phyloP scores from a whole-genome alignment of 345 rosid species.

The Pugionium cornutum region DNA sequence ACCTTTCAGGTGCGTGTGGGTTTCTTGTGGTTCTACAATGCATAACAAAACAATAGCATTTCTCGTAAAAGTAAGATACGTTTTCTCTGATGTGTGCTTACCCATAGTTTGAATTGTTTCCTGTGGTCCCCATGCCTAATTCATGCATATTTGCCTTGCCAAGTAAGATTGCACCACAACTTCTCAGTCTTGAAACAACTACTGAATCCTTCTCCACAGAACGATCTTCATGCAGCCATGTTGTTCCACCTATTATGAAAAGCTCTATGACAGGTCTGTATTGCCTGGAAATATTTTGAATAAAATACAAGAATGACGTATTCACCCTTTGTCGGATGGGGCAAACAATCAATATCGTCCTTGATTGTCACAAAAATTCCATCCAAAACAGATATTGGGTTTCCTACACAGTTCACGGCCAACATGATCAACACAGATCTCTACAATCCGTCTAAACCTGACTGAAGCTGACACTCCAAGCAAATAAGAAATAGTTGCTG shows the following conservation, averaged over 20 bases:
- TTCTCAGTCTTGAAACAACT: constrained; percentile 67
- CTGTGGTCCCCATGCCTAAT: constrained; percentile 92
- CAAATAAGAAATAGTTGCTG: not conserved
- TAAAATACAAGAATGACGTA: constrained; percentile 6
- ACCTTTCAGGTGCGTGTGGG: constrained; percentile 79
- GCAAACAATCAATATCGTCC: constrained; percentile 86
- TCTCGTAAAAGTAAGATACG: constrained; percentile 5
- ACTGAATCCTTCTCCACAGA: constrained; percentile 64
- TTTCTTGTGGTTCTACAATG: constrained; percentile 82
- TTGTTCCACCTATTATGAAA: constrained; percentile 65
- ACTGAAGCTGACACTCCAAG: constrained; percentile 17
- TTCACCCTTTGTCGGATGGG: constrained; percentile 69
- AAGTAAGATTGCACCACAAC: constrained; percentile 74
- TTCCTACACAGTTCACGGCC: constrained; percentile 53
- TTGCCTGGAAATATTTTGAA: constrained; percentile 2
- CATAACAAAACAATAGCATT: constrained; percentile 9
- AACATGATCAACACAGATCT: constrained; percentile 24
- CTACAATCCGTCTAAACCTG: constrained; percentile 15
- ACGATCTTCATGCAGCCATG: constrained; percentile 83
- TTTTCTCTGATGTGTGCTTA: constrained; percentile 38
- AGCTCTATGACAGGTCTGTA: constrained; percentile 10
- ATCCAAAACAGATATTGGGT: constrained; percentile 71
- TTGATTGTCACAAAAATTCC: constrained; percentile 86
- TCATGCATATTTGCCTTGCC: constrained; percentile 98
- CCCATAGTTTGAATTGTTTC: constrained; percentile 93